phyloP scores from a whole-genome alignment of 2,329 filamentous ascomycete species.

The Trichophyton equinum region DNA sequence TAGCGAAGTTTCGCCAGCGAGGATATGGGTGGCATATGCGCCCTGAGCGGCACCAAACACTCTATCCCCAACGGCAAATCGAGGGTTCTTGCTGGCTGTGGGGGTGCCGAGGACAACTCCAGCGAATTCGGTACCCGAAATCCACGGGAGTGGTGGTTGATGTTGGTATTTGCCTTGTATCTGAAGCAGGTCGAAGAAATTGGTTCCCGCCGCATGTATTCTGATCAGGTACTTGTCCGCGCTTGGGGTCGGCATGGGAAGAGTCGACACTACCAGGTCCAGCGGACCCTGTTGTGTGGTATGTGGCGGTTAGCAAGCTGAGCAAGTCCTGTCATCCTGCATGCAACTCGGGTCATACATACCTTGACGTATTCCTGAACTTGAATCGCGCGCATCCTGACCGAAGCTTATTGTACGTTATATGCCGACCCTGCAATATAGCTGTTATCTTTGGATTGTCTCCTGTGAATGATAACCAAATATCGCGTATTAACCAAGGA shows the following conservation, averaged over 20 bases:
- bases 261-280: conserved; percentile 61
- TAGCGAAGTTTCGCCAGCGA: conserved; percentile 53
- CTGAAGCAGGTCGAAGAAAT: conserved; percentile 96
- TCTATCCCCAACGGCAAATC: conserved; percentile 63
- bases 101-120: conserved; percentile 62
- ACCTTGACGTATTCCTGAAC: conserved; percentile 64
- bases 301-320: neutral
- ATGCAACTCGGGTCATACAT: conserved; percentile 24
- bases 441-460: neutral
- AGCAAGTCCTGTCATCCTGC: neutral
- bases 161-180: conserved; percentile 92
- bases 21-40: conserved; percentile 67
- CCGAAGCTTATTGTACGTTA: neutral
- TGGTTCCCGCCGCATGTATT: conserved; percentile 76
- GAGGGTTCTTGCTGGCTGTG: conserved; percentile 36
- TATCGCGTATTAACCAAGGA: too few relatives aligned
- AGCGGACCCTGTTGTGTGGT: conserved; percentile 50
- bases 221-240: conserved; percentile 71
- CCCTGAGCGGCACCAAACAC: conserved; percentile 84
- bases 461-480: neutral
- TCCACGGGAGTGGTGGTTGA: conserved; percentile 79
- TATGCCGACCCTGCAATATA: neutral
- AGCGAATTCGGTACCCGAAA: conserved; percentile 76
- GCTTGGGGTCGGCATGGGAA: conserved; percentile 61
- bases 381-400: conserved; percentile 62